These are phyloP conservation scores for Sphagnum fallax DNA, from an alignment of 228 moss, liverwort and hornwort species.

Conservation along the genomic window DNA sequence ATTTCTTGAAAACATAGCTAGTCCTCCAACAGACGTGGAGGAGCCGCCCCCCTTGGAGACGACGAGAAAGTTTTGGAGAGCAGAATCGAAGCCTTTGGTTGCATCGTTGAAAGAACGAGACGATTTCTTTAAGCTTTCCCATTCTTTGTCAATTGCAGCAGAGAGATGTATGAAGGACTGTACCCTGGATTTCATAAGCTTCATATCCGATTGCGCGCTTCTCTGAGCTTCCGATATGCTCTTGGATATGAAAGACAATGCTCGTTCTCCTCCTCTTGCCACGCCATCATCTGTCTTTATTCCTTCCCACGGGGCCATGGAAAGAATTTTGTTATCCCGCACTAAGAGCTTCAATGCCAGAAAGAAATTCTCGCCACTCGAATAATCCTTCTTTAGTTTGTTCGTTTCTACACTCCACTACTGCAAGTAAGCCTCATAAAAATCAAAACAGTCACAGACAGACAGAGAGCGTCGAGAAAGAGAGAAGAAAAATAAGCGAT, in stretches of 20 bases:
- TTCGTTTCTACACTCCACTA: no score
- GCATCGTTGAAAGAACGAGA: conserved; percentile 36
- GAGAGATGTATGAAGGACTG: conserved; percentile 69
- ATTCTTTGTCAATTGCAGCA: conserved; percentile 52
- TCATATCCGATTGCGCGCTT: conserved; percentile 75
- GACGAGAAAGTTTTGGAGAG: conserved; percentile 24
- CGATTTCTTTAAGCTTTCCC: conserved; percentile 62
- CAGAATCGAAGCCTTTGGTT: conserved; percentile 13
- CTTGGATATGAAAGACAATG: conserved; percentile 67
- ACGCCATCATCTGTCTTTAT: conserved; percentile 1
- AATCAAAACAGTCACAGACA: no score
- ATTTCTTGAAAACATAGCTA: conserved; percentile 62
- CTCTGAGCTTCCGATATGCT: conserved; percentile 70
- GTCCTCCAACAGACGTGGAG: conserved; percentile 8
- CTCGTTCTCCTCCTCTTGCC: conserved; percentile 60
- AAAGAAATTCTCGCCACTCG: no score
- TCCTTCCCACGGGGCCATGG: conserved; percentile 2
- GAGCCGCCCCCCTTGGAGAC: conserved; percentile 32
- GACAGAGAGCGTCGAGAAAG: no score
- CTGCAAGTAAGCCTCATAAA: no score
- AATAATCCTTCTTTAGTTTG: no score
- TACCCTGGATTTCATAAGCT: conserved; percentile 55
- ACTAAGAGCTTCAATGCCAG: no score
- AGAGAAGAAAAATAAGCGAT: no score
- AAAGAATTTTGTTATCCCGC: no score